Evolutionary conservation across 257 asterid genomes (phyloP).

Genomic region (Oldenlandia corymbosa): DNA sequence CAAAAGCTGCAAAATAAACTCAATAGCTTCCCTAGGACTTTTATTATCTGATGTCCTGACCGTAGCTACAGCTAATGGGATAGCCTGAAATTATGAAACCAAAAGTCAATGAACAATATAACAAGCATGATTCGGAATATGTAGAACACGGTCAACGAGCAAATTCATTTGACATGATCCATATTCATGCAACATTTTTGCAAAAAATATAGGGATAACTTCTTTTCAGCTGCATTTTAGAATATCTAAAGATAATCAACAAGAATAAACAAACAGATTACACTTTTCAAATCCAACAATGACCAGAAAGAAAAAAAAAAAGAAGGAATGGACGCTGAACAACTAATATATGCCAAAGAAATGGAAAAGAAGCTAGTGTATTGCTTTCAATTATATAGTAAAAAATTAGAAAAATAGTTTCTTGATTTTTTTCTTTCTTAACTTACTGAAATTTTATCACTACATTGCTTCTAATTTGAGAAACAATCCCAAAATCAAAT

Average conservation of each 20-base stretch:
- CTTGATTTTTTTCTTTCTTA: slow-evolving; percentile 1
- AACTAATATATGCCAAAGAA: not conserved
- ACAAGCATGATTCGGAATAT: not conserved
- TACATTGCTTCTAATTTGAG: not conserved
- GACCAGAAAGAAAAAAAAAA: not conserved
- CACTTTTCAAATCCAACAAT: not conserved
- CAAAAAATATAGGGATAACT: no score
- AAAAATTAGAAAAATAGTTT: not conserved
- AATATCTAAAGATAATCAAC: no score
- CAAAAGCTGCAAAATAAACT: slow-evolving; percentile 88
- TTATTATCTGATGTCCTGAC: slow-evolving; percentile 78
- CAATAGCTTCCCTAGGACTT: slow-evolving; percentile 99
- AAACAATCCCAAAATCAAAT: not conserved
- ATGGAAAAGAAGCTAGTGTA: not conserved
- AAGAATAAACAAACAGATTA: not conserved
- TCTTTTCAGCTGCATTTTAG: no score
- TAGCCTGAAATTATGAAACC: slow-evolving; percentile 50
- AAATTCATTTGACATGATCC: not conserved
- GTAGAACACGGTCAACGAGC: not conserved
- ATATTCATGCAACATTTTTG: not conserved
- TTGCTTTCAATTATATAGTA: not conserved
- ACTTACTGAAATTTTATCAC: not conserved
- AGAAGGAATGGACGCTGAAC: slow-evolving; percentile 1
- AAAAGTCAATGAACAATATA: slow-evolving; percentile 17
- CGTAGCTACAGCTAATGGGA: slow-evolving; percentile 91